These are phyloP conservation scores for Lagenidium giganteum DNA, from an alignment of 352 stramenopile species.

Conservation along the genomic window DNA sequence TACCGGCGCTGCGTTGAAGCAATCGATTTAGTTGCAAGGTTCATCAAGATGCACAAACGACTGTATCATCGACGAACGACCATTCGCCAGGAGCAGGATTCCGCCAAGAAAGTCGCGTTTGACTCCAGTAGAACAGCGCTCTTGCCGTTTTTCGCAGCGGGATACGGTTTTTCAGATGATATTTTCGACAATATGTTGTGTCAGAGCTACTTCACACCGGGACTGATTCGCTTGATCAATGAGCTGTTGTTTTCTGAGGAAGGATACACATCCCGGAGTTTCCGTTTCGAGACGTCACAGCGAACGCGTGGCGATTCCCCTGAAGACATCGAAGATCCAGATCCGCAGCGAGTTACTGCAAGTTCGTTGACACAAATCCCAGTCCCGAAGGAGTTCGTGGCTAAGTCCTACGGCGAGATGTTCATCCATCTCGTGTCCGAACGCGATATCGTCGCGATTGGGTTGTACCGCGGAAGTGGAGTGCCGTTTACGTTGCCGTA, in stretches of 20 bases:
- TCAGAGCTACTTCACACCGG: constrained; percentile 63
- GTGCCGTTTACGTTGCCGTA: constrained; percentile 40
- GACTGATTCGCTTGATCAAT: constrained; percentile 54
- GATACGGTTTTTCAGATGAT: constrained; percentile 54
- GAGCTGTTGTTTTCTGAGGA: constrained; percentile 64
- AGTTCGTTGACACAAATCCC: constrained; percentile 55
- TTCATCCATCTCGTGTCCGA: constrained; percentile 38
- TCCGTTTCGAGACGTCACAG: no score
- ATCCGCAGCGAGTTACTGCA: constrained; percentile 7
- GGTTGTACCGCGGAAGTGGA: constrained; percentile 36
- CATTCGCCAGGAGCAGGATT: constrained; percentile 37
- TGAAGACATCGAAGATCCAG: background rate
- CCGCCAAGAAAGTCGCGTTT: constrained; percentile 26
- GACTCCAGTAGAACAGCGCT: constrained; percentile 34
- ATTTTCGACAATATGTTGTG: constrained; percentile 75
- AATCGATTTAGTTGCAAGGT: constrained; percentile 30
- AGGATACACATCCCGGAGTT: constrained; percentile 7
- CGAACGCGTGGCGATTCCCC: background rate
- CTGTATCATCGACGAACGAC: constrained; percentile 29
- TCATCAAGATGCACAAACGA: constrained; percentile 33
- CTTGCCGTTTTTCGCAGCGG: constrained; percentile 60
- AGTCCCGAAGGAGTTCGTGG: constrained; percentile 33
- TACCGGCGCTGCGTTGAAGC: constrained; percentile 6
- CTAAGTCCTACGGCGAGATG: constrained; percentile 43
- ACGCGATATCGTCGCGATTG: constrained; percentile 45